Percentiles rank a stretch among this genome's conserved stretches.
Evolutionary conservation across 176 grass and related monocot genomes (phyloP).

Genomic region (Carex parvula): DNA sequence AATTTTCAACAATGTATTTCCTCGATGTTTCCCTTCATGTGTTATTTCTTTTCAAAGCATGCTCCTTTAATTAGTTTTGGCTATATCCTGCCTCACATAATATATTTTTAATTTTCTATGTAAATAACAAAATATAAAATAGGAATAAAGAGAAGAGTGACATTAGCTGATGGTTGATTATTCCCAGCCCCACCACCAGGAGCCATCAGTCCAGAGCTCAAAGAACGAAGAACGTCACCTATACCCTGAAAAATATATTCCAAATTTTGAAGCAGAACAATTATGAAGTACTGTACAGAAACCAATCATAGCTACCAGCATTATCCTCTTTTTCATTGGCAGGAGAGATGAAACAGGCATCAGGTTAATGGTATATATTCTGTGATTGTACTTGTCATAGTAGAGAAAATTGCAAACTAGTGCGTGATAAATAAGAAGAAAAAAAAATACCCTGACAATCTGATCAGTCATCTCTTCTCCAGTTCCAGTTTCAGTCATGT

Average conservation of each 20-base stretch:
- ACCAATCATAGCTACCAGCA: conserved; percentile 22
- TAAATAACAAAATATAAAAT: conserved; percentile 5
- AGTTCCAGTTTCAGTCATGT: conserved; percentile 50
- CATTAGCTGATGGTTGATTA: conserved; percentile 37
- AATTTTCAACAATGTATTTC: not conserved
- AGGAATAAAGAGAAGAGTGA: not conserved
- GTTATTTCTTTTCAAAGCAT: not conserved
- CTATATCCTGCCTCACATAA: not conserved
- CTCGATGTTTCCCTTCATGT: not conserved
- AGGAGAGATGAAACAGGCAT: not conserved
- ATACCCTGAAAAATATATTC: conserved; percentile 51
- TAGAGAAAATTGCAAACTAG: not conserved
- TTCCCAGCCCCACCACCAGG: conserved; percentile 45
- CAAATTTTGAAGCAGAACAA: conserved; percentile 21
- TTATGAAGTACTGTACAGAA: conserved; percentile 13
- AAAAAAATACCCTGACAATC: conserved; percentile 58
- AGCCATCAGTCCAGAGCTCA: conserved; percentile 44
- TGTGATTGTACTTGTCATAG: not conserved
- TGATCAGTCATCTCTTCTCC: conserved; percentile 45
- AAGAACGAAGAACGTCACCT: conserved; percentile 63
- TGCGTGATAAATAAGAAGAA: not conserved
- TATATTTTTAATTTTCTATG: not conserved
- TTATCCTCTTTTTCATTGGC: conserved; percentile 17
- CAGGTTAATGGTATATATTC: not conserved
- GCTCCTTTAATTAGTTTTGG: not conserved